Evolutionary conservation across 192 early-diverging fungal species (phyloP).

Genomic region (Chytriomyces sp.): DNA sequence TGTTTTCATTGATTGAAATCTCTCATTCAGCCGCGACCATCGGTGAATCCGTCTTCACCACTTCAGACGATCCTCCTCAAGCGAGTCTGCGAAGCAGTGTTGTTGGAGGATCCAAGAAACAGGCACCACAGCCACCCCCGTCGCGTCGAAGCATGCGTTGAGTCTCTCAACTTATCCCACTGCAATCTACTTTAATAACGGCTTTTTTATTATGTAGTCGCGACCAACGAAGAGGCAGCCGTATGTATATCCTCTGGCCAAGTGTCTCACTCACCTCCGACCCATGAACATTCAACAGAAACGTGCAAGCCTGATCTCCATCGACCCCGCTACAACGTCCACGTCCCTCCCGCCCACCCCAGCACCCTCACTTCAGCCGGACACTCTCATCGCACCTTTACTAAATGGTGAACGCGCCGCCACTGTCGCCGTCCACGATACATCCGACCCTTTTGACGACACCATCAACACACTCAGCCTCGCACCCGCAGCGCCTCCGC

Average conservation of each 20-base stretch:
- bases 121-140: conserved; percentile 19
- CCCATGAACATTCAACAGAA: background rate
- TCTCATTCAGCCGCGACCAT: too few relatives aligned
- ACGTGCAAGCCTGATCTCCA: background rate
- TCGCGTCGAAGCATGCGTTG: conserved; percentile 13
- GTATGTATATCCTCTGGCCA: too few relatives aligned
- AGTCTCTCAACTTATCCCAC: background rate
- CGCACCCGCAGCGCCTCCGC: too few relatives aligned
- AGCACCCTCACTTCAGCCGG: background rate
- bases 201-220: background rate
- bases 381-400: background rate
- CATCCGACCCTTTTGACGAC: background rate
- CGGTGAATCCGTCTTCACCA: background rate
- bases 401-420: background rate
- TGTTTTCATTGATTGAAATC: too few relatives aligned
- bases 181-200: background rate
- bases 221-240: too few relatives aligned
- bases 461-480: background rate
- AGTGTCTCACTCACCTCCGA: too few relatives aligned
- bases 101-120: background rate
- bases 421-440: background rate
- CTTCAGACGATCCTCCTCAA: too few relatives aligned
- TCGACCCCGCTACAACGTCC: background rate
- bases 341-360: background rate
- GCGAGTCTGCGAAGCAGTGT: background rate